Evolutionary conservation across 2,329 filamentous ascomycete genomes (phyloP).

Genomic region (Onygena corvina): DNA sequence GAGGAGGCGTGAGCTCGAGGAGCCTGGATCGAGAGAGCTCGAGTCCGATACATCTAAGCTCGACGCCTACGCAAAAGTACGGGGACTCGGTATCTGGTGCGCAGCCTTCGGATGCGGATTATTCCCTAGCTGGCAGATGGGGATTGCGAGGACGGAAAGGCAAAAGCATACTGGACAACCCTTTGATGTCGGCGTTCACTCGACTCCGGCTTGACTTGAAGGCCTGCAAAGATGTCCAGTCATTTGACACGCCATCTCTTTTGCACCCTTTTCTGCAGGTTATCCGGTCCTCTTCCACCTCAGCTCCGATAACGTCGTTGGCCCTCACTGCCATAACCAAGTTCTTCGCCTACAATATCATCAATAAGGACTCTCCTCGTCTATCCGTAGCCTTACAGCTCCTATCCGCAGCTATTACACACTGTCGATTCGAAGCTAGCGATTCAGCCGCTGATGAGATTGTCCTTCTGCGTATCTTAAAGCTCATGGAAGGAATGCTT

Average conservation of each 20-base stretch:
- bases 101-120: constrained; percentile 22
- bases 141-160: constrained; percentile 88
- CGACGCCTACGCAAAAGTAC: constrained; percentile 14
- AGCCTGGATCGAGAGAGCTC: constrained; percentile 34
- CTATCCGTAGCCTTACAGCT: constrained; percentile 88
- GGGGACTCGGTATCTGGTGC: constrained; percentile 17
- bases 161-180: constrained; percentile 95
- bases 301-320: constrained; percentile 88
- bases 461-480: constrained; percentile 82
- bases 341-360: constrained; percentile 89
- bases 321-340: constrained; percentile 89
- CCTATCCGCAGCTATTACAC: constrained; percentile 85
- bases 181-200: constrained; percentile 87
- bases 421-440: constrained; percentile 94
- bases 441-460: constrained; percentile 92
- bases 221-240: constrained; percentile 75
- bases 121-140: constrained; percentile 66
- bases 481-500: constrained; percentile 97
- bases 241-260: constrained; percentile 78
- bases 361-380: constrained; percentile 70
- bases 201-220: constrained; percentile 79
- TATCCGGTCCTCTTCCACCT: constrained; percentile 89
- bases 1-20: constrained; percentile 48
- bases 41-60: constrained; percentile 21
- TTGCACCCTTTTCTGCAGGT: constrained; percentile 93